phyloP scores from a whole-genome alignment of 2,329 filamentous ascomycete species.

The Cladosporium sp. region DNA sequence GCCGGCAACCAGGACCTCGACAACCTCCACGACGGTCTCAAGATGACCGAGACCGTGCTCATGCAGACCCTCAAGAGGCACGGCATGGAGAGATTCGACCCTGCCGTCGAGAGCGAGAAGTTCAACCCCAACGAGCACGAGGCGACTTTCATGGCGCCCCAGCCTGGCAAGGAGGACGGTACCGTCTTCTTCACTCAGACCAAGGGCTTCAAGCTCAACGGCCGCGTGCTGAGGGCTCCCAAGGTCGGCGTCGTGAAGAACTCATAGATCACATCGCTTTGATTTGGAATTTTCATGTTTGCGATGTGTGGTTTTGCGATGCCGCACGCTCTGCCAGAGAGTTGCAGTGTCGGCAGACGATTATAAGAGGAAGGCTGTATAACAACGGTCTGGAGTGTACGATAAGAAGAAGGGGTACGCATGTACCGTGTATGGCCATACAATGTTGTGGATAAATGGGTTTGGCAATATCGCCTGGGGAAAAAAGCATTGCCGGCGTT shows the following conservation, averaged over 20 bases:
- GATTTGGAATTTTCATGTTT: background rate
- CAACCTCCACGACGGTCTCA: constrained; percentile 83
- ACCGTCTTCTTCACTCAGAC: constrained; percentile 90
- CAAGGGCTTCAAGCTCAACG: constrained; percentile 94
- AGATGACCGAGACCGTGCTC: constrained; percentile 91
- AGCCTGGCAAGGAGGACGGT: constrained; percentile 84
- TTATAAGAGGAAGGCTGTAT: background rate
- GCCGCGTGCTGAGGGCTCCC: constrained; percentile 82
- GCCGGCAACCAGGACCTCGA: constrained; percentile 69
- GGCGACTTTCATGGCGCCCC: constrained; percentile 90
- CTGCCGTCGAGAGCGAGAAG: constrained; percentile 69
- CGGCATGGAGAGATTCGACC: constrained; percentile 86
- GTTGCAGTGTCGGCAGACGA: background rate
- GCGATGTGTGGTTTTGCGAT: background rate
- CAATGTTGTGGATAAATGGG: background rate
- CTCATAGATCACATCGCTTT: constrained; percentile 6
- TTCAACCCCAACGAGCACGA: constrained; percentile 98
- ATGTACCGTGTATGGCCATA: constrained; percentile 9
- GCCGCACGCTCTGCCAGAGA: background rate
- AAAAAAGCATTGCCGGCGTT: constrained; percentile 18
- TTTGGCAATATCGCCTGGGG: constrained; percentile 8
- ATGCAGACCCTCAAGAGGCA: constrained; percentile 90
- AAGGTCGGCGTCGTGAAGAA: constrained; percentile 98
- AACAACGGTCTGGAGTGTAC: background rate
- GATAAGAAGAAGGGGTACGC: background rate